These are phyloP conservation scores for Ophiostoma angusticollis DNA, from an alignment of 2,329 filamentous ascomycete genomes.

Conservation along the genomic window DNA sequence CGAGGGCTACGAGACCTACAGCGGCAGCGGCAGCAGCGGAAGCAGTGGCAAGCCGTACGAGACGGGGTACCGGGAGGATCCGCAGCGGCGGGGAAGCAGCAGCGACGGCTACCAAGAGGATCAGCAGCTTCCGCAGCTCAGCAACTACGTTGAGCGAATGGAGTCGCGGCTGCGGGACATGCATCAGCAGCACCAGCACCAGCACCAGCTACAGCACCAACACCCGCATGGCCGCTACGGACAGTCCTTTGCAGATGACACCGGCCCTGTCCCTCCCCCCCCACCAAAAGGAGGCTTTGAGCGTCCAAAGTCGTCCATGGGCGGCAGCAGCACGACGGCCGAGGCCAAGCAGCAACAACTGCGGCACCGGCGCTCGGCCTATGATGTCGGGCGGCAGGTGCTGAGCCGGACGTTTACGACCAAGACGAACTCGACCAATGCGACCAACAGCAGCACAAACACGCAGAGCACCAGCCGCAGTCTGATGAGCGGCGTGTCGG, in stretches of 20 bases:
- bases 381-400: conserved; percentile 57
- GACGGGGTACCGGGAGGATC: conserved; percentile 30
- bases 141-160: conserved; percentile 85
- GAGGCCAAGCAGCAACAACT: conserved; percentile 31
- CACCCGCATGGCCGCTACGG: too few relatives aligned
- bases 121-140: conserved; percentile 55
- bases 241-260: conserved; percentile 30
- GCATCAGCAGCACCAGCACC: conserved; percentile 41
- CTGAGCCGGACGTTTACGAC: conserved; percentile 74
- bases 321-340: conserved; percentile 17
- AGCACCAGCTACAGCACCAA: background rate
- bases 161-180: conserved; percentile 65
- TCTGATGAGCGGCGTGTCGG: conserved; percentile 87
- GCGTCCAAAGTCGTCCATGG: conserved; percentile 48
- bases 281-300: conserved; percentile 36
- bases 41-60: conserved; percentile 36
- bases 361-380: conserved; percentile 59
- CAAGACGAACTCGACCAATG: conserved; percentile 73
- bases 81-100: too few relatives aligned
- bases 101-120: too few relatives aligned
- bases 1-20: conserved; percentile 46
- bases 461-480: conserved; percentile 70
- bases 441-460: conserved; percentile 54
- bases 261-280: conserved; percentile 44
- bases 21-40: conserved; percentile 31